These are phyloP conservation scores for Colletotrichum caudatum DNA, from an alignment of 2,329 filamentous ascomycete species.

Conservation along the genomic window DNA sequence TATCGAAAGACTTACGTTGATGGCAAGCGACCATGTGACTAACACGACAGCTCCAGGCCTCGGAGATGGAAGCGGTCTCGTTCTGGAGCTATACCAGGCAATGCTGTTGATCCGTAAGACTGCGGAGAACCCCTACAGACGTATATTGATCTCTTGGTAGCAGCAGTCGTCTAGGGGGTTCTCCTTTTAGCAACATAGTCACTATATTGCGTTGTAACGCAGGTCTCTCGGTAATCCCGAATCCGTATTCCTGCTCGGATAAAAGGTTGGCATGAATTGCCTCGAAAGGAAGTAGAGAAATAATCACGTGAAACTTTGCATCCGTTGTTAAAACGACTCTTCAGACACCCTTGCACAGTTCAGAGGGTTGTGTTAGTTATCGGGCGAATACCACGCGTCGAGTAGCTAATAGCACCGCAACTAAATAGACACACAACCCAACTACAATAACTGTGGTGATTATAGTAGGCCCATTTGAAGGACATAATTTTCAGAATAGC, in stretches of 20 bases:
- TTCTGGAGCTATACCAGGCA: conserved; percentile 68
- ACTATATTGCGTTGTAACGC: not conserved
- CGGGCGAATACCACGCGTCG: not conserved
- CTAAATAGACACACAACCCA: not conserved
- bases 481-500: not conserved
- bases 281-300: not conserved
- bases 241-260: not conserved
- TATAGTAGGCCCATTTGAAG: not conserved
- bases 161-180: not conserved
- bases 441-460: not conserved
- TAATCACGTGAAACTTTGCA: not conserved
- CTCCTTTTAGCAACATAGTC: not conserved
- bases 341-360: not conserved
- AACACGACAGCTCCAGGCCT: not conserved
- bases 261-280: not conserved
- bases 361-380: not conserved
- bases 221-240: not conserved
- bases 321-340: not conserved
- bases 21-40: conserved; percentile 38
- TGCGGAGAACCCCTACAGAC: conserved; percentile 68
- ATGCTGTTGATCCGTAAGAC: conserved; percentile 73
- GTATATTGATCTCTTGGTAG: conserved; percentile 47
- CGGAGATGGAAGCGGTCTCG: conserved; percentile 22
- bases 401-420: not conserved
- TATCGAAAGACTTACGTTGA: conserved; percentile 72